phyloP scores from a whole-genome alignment of 495 filamentous ascomycete species.

The Amniculicola lignicola region DNA sequence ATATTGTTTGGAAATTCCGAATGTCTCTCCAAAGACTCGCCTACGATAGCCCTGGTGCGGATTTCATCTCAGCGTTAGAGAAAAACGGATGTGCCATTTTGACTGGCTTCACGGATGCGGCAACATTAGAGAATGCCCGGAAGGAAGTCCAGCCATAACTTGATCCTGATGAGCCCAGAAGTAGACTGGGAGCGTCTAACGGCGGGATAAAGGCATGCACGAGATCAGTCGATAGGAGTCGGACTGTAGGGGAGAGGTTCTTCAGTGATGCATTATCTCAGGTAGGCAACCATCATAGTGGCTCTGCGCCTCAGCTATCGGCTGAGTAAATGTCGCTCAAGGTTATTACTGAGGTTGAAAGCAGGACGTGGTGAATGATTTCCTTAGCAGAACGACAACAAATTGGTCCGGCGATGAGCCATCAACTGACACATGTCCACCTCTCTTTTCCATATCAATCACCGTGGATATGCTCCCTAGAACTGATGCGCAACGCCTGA shows the following conservation, averaged over 20 bases:
- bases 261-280: slow-evolving; percentile 7
- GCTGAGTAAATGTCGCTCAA: background rate
- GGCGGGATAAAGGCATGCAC: slow-evolving; percentile 14
- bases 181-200: slow-evolving; percentile 9
- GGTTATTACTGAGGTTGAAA: too few species aligned
- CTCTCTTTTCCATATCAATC: slow-evolving; percentile 1
- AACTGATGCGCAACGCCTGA: background rate
- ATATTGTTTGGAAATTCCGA: too few species aligned
- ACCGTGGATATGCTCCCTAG: slow-evolving; percentile 7
- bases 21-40: background rate
- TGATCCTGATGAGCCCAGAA: background rate
- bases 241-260: slow-evolving; percentile 8
- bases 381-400: background rate
- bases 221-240: slow-evolving; percentile 1
- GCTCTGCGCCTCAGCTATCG: background rate
- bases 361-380: slow-evolving; percentile 4
- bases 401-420: background rate
- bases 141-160: slow-evolving; percentile 12
- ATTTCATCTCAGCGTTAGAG: slow-evolving; percentile 8
- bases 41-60: background rate
- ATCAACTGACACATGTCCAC: slow-evolving; percentile 5
- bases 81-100: slow-evolving; percentile 15
- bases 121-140: background rate
- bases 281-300: background rate
- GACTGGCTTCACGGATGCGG: background rate